Evolutionary conservation across 352 stramenopile genomes (phyloP).

Genomic region (Phytopythium litorale): DNA sequence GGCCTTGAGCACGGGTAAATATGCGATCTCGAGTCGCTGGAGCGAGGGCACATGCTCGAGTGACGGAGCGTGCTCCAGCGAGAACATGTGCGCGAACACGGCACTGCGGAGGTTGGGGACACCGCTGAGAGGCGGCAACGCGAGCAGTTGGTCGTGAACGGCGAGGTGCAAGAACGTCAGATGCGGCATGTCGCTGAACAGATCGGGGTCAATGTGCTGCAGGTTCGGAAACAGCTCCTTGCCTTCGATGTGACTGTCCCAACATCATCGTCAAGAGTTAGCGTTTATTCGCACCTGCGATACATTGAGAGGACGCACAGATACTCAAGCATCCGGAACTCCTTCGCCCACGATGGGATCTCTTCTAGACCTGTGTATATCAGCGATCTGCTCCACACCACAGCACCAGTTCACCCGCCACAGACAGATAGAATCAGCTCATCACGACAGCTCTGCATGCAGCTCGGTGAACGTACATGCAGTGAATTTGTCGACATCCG

Average conservation of each 20-base stretch:
- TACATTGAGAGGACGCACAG: slow-evolving; percentile 19
- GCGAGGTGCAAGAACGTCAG: slow-evolving; percentile 33
- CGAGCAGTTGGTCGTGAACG: slow-evolving; percentile 12
- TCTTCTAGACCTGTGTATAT: slow-evolving; percentile 21
- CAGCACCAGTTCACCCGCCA: neutral
- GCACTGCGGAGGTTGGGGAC: slow-evolving; percentile 27
- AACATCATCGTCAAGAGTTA: neutral
- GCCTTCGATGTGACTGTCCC: slow-evolving; percentile 22
- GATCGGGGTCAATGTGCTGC: slow-evolving; percentile 12
- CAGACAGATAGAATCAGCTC: neutral
- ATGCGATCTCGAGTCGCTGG: slow-evolving; percentile 19
- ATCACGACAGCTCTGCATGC: neutral
- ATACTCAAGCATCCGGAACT: slow-evolving; percentile 31
- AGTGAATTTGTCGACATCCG: slow-evolving; percentile 5
- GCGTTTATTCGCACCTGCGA: neutral
- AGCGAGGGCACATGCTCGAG: slow-evolving; percentile 17
- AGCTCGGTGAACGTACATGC: neutral
- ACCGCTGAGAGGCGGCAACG: slow-evolving; percentile 26
- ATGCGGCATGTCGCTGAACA: slow-evolving; percentile 30
- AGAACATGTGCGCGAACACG: slow-evolving; percentile 17
- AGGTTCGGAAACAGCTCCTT: slow-evolving; percentile 10
- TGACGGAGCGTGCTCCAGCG: slow-evolving; percentile 16
- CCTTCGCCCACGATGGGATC: slow-evolving; percentile 23
- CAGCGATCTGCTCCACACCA: slow-evolving; percentile 16
- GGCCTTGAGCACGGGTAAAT: slow-evolving; percentile 12